phyloP scores from a whole-genome alignment of 2,329 filamentous ascomycete species.

The Fusarium zealandicum region DNA sequence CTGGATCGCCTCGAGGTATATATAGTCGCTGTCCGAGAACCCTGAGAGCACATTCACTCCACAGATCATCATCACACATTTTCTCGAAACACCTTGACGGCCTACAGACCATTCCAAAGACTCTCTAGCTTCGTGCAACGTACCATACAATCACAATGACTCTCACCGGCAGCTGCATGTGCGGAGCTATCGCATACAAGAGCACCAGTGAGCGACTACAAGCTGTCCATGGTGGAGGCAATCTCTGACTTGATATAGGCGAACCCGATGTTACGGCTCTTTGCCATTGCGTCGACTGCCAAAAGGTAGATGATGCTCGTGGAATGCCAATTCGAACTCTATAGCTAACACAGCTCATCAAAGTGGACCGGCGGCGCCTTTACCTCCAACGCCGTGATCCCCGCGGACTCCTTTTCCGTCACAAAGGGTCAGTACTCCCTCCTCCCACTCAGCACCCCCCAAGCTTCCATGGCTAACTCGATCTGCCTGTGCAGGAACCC shows the following conservation, averaged over 20 bases:
- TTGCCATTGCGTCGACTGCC: constrained; percentile 62
- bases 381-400: constrained; percentile 61
- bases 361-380: constrained; percentile 61
- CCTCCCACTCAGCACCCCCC: not conserved
- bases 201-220: constrained; percentile 41
- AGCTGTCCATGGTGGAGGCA: too few species aligned
- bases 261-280: constrained; percentile 53
- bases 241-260: constrained; percentile 40
- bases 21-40: constrained; percentile 32
- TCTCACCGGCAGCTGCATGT: constrained; percentile 48
- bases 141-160: constrained; percentile 20
- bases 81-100: constrained; percentile 26
- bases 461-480: too few species aligned
- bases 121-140: constrained; percentile 13
- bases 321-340: not conserved
- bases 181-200: constrained; percentile 46
- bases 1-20: constrained; percentile 18
- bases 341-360: not conserved
- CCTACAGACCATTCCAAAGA: constrained; percentile 9
- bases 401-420: constrained; percentile 55
- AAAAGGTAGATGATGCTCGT: constrained; percentile 53
- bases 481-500: constrained; percentile 47
- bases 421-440: constrained; percentile 51
- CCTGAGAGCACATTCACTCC: constrained; percentile 30
- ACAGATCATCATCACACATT: constrained; percentile 6